Conservation (phyloP, 2,329 filamentous ascomycete species). For the Botrytis fabae region DNA sequence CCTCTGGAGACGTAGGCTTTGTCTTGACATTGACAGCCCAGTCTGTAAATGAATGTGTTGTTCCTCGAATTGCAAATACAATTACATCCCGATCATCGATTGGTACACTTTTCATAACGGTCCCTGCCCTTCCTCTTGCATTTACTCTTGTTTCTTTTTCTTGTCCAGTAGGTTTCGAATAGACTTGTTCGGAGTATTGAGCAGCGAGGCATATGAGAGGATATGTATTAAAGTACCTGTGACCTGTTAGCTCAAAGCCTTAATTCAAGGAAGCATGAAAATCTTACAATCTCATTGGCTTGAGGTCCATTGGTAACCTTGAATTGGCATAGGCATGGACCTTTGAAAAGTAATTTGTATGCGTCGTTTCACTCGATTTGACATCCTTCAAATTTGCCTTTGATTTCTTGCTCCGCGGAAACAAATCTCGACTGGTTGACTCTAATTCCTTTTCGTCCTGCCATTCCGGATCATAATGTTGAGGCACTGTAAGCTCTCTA, state of each 20-base stretch:
- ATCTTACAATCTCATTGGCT: constrained; percentile 62
- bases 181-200: constrained; percentile 73
- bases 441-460: constrained; percentile 32
- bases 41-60: constrained; percentile 74
- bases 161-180: constrained; percentile 60
- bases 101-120: constrained; percentile 76
- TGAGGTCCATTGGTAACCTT: constrained; percentile 65
- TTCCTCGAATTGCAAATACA: constrained; percentile 78
- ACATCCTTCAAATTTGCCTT: constrained; percentile 42
- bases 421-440: constrained; percentile 25
- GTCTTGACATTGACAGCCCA: constrained; percentile 82
- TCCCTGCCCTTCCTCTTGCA: constrained; percentile 70
- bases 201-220: constrained; percentile 77
- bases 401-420: constrained; percentile 37
- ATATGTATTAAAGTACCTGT: constrained; percentile 71
- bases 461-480: constrained; percentile 28
- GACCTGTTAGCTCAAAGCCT: not conserved
- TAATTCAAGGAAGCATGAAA: not conserved
- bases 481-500: constrained; percentile 48
- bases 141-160: constrained; percentile 70
- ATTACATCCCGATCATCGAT: constrained; percentile 77
- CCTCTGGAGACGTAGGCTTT: constrained; percentile 62
- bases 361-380: constrained; percentile 44
- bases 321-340: constrained; percentile 79
- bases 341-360: constrained; percentile 68